Percentiles rank a stretch among this genome's conserved stretches.
Conservation (phyloP, 2,329 filamentous ascomycete genomes). For the Fusarium gaditjirri region DNA sequence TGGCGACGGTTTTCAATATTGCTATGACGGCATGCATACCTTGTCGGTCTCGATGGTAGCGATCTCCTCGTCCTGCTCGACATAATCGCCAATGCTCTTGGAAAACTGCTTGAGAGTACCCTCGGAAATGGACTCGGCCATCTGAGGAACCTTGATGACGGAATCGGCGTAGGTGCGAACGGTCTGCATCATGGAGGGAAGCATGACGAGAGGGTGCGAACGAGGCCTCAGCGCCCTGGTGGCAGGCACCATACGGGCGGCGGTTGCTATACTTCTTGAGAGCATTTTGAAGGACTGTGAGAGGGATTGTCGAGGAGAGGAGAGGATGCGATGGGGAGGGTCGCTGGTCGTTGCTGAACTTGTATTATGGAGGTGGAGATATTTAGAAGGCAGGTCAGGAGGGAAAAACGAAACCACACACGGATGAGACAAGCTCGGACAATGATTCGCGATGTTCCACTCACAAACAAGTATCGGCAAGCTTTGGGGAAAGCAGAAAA, state of each 20-base stretch:
- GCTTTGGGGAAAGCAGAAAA: slow-evolving; percentile 20
- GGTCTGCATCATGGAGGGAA: slow-evolving; percentile 64
- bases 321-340: background rate
- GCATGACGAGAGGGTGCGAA: slow-evolving; percentile 50
- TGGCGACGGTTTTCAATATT: background rate
- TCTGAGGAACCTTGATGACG: slow-evolving; percentile 92
- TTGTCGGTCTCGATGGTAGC: slow-evolving; percentile 99
- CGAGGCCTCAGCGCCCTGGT: slow-evolving; percentile 53
- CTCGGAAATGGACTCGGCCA: slow-evolving; percentile 99
- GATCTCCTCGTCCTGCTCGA: slow-evolving; percentile 96
- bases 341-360: slow-evolving; percentile 10
- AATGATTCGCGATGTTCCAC: slow-evolving; percentile 39
- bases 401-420: slow-evolving; percentile 33
- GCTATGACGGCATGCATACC: slow-evolving; percentile 59
- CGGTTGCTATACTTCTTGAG: slow-evolving; percentile 56
- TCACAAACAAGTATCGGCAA: slow-evolving; percentile 28
- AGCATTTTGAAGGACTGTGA: slow-evolving; percentile 50
- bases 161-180: slow-evolving; percentile 78
- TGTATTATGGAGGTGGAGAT: slow-evolving; percentile 21
- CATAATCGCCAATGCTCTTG: slow-evolving; percentile 91
- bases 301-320: background rate
- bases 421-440: slow-evolving; percentile 28
- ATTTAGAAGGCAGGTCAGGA: slow-evolving; percentile 22
- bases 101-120: slow-evolving; percentile 96
- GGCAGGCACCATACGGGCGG: slow-evolving; percentile 57